Percentiles rank a stretch among this genome's conserved stretches.
These are phyloP conservation scores for Xylariaceae sp. DNA, from an alignment of 2,329 filamentous ascomycete species.

Conservation along the genomic window DNA sequence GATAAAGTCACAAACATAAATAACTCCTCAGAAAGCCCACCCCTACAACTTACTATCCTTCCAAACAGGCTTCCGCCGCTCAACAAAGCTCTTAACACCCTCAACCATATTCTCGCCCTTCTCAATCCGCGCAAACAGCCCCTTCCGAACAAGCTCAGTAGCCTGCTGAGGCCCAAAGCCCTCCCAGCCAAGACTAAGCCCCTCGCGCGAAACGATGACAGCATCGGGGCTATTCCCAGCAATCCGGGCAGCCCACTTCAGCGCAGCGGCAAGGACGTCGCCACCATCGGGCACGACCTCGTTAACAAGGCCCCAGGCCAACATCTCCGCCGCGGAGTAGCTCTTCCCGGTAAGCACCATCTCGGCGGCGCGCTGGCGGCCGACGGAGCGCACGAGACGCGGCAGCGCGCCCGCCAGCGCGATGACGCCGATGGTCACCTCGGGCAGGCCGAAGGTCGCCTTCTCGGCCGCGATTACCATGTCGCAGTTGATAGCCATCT, in stretches of 20 bases:
- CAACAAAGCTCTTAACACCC: slow-evolving; percentile 70
- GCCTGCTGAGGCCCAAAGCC: slow-evolving; percentile 59
- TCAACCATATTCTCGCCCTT: slow-evolving; percentile 70
- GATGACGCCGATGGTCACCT: slow-evolving; percentile 66
- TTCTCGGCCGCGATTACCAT: slow-evolving; percentile 58
- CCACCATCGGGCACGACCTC: slow-evolving; percentile 47
- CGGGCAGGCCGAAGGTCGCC: slow-evolving; percentile 65
- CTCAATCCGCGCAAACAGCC: slow-evolving; percentile 57
- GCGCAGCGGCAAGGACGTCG: slow-evolving; percentile 52
- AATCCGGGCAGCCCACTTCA: slow-evolving; percentile 59
- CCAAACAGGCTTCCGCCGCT: slow-evolving; percentile 69
- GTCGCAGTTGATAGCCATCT: slow-evolving; percentile 72
- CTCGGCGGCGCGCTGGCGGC: slow-evolving; percentile 65
- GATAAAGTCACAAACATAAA: background rate
- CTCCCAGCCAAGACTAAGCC: slow-evolving; percentile 70
- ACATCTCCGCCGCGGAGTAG: slow-evolving; percentile 56
- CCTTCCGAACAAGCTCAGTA: slow-evolving; percentile 53
- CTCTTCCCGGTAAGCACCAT: slow-evolving; percentile 62
- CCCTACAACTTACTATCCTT: slow-evolving; percentile 55
- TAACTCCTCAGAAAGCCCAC: background rate
- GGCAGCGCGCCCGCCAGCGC: slow-evolving; percentile 68
- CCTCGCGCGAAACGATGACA: slow-evolving; percentile 69
- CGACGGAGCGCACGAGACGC: slow-evolving; percentile 61
- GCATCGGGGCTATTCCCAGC: slow-evolving; percentile 68
- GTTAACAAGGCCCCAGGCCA: slow-evolving; percentile 67